Base-by-base conservation (phyloP, 1,139 yeast species). In the Saccharomycopsis hybrid region DNA sequence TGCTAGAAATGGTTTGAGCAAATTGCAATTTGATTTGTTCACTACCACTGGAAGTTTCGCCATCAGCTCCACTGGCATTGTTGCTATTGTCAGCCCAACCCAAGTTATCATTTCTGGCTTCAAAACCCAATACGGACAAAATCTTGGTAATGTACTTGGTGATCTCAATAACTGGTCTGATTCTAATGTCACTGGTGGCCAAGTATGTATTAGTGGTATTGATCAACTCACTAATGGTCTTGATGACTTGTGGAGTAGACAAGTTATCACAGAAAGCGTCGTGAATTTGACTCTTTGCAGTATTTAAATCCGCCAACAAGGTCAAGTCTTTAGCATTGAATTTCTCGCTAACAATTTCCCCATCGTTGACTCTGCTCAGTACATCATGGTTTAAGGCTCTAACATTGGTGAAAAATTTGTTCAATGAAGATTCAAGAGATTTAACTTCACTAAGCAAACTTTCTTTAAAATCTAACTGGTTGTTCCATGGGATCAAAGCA, bases 401-500 rank as follows among this genome's bases (percentile, higher is more conserved):
- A 32, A 87, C 83, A 51, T 78, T 87, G 47, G 84, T 80, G 73
- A 94, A 92, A 63, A 85, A 92, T 62, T 88, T 92, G 24, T 43
- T 42, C 8, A 47, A 41, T n/a, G 49, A 30, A 13, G 49, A 24
- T 36, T 92, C 97, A 51, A 78, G 72, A 1, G 90, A 72, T 64
- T 76, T 82, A 30, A 87, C 95, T 64, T 90, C 96, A 52, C 74
- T 70, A 49, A 88, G 69, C 55, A 92, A 72, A 44, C 84, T 74
- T 60, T 85, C 92, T 68, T 90, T 92, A 69, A 92, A 92, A 66
- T 92, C 99, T 50, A 92, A 72, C 56, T 90, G 95, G 60, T 78
- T 82, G 61, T 89, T 92, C 98, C 98, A 92, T 58, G 85, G 86
- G 56, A 85, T 88, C 60, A 87, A 73, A 2, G 95, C 95, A 71